Evolutionary conservation across 805 yeast genomes (phyloP).

Genomic region (Wickerhamia fluorescens): DNA sequence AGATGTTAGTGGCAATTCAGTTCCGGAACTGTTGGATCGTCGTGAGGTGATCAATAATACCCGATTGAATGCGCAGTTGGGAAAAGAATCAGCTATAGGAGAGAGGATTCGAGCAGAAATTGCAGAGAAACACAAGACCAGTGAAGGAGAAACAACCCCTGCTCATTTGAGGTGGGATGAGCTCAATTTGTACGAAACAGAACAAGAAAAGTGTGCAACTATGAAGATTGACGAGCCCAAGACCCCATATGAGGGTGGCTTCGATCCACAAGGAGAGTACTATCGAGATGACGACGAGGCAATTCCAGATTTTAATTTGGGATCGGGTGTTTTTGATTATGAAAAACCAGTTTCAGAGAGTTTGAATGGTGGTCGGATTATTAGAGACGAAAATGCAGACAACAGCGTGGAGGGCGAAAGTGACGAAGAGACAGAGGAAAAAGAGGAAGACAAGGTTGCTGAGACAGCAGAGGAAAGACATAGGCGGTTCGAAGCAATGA

Average conservation of each 20-base stretch:
- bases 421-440: constrained; percentile 16
- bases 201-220: constrained; percentile 64
- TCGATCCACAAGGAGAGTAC: constrained; percentile 74
- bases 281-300: constrained; percentile 43
- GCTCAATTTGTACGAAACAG: constrained; percentile 62
- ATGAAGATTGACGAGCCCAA: constrained; percentile 92
- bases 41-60: constrained; percentile 78
- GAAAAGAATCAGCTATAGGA: constrained; percentile 30
- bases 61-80: constrained; percentile 56
- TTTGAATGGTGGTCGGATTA: constrained; percentile 37
- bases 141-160: constrained; percentile 2
- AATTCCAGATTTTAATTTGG: constrained; percentile 48
- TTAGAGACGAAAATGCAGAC: constrained; percentile 21
- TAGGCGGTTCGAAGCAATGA: constrained; percentile 62
- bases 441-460: constrained; percentile 28
- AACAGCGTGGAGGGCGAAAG: too few relatives aligned
- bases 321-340: constrained; percentile 45
- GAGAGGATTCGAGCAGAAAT: constrained; percentile 41
- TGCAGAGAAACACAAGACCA: constrained; percentile 30
- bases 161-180: constrained; percentile 77
- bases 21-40: too few relatives aligned
- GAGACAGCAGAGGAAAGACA: constrained; percentile 55
- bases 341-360: constrained; percentile 19
- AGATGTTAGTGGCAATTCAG: too few relatives aligned
- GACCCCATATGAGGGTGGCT: constrained; percentile 91